Conservation (phyloP, 805 yeast genomes). For the Torulaspora indica region DNA sequence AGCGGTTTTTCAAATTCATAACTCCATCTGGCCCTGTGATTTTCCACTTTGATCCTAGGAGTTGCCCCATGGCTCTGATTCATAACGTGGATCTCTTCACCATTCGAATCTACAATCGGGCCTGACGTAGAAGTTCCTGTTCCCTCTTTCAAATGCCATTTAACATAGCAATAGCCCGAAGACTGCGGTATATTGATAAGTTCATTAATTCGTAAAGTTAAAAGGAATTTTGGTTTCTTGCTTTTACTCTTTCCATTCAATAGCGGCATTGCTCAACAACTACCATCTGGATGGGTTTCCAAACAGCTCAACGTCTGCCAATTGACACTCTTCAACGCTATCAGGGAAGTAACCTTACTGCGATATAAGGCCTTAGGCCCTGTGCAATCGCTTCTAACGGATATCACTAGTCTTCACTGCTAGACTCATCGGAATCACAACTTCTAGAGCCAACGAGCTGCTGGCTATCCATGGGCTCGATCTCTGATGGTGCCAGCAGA, state of each 20-base stretch:
- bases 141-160: slow-evolving; percentile 55
- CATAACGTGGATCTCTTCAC: slow-evolving; percentile 32
- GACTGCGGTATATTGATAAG: slow-evolving; percentile 81
- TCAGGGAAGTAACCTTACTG: too few species aligned
- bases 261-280: slow-evolving; percentile 8
- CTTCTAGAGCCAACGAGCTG: too few species aligned
- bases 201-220: slow-evolving; percentile 57
- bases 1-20: slow-evolving; percentile 37
- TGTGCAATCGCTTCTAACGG: slow-evolving; percentile 3
- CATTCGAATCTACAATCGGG: slow-evolving; percentile 4
- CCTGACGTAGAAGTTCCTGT: slow-evolving; percentile 26
- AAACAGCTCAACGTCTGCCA: too few species aligned
- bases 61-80: slow-evolving; percentile 40
- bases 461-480: neutral
- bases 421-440: too few species aligned
- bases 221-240: slow-evolving; percentile 56
- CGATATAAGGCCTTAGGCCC: too few species aligned
- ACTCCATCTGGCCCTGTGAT: slow-evolving; percentile 52
- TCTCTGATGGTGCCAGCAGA: neutral
- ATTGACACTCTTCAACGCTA: neutral
- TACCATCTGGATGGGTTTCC: neutral
- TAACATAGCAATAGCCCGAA: slow-evolving; percentile 61
- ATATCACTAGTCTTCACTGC: neutral
- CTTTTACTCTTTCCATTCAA: slow-evolving; percentile 25
- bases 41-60: slow-evolving; percentile 40